Conservation (phyloP, 192 early-diverging fungal species). For the Pilaira anomala region DNA sequence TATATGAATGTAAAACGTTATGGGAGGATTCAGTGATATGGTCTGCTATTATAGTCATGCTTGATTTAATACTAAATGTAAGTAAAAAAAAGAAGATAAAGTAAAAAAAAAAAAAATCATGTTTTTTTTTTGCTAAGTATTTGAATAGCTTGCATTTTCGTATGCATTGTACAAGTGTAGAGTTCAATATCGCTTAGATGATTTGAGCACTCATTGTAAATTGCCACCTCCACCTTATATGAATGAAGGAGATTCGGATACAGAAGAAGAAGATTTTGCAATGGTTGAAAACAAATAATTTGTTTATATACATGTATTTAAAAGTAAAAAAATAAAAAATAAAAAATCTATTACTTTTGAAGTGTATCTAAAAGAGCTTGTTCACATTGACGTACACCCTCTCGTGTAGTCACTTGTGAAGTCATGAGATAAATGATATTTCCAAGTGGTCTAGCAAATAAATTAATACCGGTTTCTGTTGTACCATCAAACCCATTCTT, state of each 20-base stretch:
- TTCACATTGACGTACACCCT: conserved; percentile 45
- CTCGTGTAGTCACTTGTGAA: conserved; percentile 46
- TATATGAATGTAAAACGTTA: background rate
- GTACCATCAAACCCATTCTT: background rate
- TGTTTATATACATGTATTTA: no score
- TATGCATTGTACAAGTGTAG: background rate
- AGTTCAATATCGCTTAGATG: background rate
- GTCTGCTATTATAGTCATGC: conserved; percentile 1
- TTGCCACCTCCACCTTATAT: no score
- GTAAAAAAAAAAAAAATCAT: background rate
- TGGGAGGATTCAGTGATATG: conserved; percentile 11
- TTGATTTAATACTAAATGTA: conserved; percentile 7
- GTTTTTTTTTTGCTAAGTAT: background rate
- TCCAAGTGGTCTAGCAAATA: conserved; percentile 69
- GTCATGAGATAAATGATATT: conserved; percentile 80
- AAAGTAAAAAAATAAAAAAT: no score
- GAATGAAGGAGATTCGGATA: no score
- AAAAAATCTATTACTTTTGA: background rate
- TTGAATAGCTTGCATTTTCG: background rate
- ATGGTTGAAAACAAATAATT: no score
- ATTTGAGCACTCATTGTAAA: no score
- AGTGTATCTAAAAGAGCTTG: conserved; percentile 33
- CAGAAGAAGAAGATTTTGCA: no score
- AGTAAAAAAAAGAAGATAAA: background rate
- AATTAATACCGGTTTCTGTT: conserved; percentile 31